Base-by-base conservation (phyloP, 2,329 filamentous ascomycete species). In the Leptosphaerulina australis region DNA sequence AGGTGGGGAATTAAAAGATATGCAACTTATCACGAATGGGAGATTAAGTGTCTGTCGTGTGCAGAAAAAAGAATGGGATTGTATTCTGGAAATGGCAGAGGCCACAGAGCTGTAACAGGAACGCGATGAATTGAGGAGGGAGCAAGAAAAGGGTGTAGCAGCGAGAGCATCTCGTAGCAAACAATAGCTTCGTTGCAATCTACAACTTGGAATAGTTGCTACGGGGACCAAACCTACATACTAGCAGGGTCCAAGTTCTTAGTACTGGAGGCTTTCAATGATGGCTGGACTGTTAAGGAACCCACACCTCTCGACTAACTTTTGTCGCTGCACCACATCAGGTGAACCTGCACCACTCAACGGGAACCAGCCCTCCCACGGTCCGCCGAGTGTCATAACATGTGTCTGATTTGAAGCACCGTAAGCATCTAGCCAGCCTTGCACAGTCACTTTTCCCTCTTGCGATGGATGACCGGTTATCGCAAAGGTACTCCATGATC, bases 21-120 rank as follows among this genome's bases (percentile, higher is more conserved):
- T 97, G 84, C 89, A 96, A 74, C 82, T 94, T 74, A 78, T 97
- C 54, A 93, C 86, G 66, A 85, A 91, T 74, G 82, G 84, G n/a
- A 81, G 93, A 29, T 74, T 97, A 44, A 96, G 91, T 68, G 92
- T 97, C 20, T 86, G 83, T 62, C 84, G 80, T 55, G 88, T 92
- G 6, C 80, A 78, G 38, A 73, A 72, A 10, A 74, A 73, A 0
- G 88, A 92, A 71, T 92, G 88, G 85, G 73, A 81, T 25, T 83
- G 82, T 56, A 76, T 91, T 45, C 76, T 83, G 35, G 68, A 74
- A 1, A 62, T 87, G 34, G 83, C 79, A 1, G 56, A 44, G n/a
- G n/a, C n/a, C n/a, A n/a, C n/a, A n/a, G n/a, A n/a, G n/a, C n/a
- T n/a, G n/a, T n/a, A n/a, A n/a, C n/a, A n/a, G n/a, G n/a, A n/a